Base-by-base conservation (phyloP, 441 rosid genomes). In the Manihot esculenta region DNA sequence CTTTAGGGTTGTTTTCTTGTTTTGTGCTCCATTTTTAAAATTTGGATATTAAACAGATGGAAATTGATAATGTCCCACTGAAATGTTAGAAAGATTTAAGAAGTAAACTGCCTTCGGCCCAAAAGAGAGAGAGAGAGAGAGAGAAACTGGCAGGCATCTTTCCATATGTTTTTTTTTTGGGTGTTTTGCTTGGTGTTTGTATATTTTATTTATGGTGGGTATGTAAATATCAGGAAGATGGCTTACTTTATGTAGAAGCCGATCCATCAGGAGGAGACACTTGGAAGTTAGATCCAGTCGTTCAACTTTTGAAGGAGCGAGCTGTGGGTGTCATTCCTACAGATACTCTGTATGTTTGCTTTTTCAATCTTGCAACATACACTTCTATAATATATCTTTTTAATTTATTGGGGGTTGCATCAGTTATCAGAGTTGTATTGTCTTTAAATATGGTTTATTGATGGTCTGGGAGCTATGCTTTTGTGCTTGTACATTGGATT, bases 301-400 rank as follows among this genome's bases (percentile, higher is more conserved):
- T 90, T 53, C 84, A 88, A 13, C 92, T 90, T 67, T 76, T 94
- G 81, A 92, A 86, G 44, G 74, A 86, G 78, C 97, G 97, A 77
- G 99, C 97, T 74, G 97, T 94, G 61, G 97, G 97, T 35, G 92
- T 92, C 72, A 87, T 94, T 66, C 97, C 99, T 66, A 94, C 99
- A 26, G 99, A 94, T 59, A 89, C 97, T 1, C 79, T 90, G 92
- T 94, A 82, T 64, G 87, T 18, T 42, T 47, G 9, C 20, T 2
- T 45, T 44, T 15, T 14, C 12, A 12, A 7, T 50, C 51, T 64
- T 56, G 44, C 20, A 26, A 12, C 21, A 7, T 50, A 12, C 2
- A 11, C 23, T 18, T 59, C 8, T 26, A 23, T 45, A n/a, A 10
- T 56, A 17, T 15, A 12, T 69, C 9, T 5, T 0, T 49, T 5